A percentile compares a stretch with the other conserved stretches of the same genome.
Evolutionary conservation across 495 filamentous ascomycete species (phyloP).

Genomic region (Trichodelitschia bisporula): DNA sequence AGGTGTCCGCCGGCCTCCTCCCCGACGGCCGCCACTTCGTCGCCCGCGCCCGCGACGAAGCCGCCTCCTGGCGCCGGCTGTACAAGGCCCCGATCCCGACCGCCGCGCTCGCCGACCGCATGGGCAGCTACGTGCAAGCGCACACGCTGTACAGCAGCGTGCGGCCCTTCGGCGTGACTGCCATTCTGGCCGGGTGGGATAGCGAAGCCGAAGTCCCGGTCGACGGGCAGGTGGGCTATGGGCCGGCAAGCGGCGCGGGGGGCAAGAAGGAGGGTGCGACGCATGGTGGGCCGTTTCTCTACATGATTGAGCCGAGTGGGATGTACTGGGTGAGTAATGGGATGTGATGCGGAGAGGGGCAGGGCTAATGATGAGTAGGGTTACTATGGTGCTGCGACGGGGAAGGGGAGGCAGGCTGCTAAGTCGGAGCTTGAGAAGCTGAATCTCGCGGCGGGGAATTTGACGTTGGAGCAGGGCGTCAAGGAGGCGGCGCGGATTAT

Average conservation of each 20-base stretch:
- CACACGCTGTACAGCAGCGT: constrained; percentile 94
- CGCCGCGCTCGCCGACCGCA: constrained; percentile 61
- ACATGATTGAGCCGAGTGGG: constrained; percentile 97
- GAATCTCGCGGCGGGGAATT: constrained; percentile 47
- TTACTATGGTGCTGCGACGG: constrained; percentile 92
- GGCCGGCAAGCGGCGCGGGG: constrained; percentile 52
- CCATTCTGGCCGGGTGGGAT: constrained; percentile 88
- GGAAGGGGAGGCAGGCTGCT: constrained; percentile 83
- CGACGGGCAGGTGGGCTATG: constrained; percentile 66
- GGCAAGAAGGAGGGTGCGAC: constrained; percentile 51
- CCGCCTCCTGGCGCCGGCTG: constrained; percentile 57
- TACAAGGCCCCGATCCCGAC: constrained; percentile 85
- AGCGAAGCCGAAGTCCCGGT: constrained; percentile 51
- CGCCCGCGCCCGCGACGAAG: constrained; percentile 82
- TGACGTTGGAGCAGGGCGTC: constrained; percentile 68
- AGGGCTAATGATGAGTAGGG: constrained; percentile 26
- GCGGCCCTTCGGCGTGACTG: constrained; percentile 84
- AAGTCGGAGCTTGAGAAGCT: constrained; percentile 97
- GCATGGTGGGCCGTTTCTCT: constrained; percentile 72
- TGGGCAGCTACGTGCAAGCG: constrained; percentile 87
- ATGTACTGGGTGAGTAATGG: constrained; percentile 60
- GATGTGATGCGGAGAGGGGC: no score
- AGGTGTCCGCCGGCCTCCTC: constrained; percentile 84
- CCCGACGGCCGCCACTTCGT: constrained; percentile 92
- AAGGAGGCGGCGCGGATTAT: constrained; percentile 95